phyloP scores from a whole-genome alignment of 768 basidiomycete species.

The Gloeopeniophorella convolvens region DNA sequence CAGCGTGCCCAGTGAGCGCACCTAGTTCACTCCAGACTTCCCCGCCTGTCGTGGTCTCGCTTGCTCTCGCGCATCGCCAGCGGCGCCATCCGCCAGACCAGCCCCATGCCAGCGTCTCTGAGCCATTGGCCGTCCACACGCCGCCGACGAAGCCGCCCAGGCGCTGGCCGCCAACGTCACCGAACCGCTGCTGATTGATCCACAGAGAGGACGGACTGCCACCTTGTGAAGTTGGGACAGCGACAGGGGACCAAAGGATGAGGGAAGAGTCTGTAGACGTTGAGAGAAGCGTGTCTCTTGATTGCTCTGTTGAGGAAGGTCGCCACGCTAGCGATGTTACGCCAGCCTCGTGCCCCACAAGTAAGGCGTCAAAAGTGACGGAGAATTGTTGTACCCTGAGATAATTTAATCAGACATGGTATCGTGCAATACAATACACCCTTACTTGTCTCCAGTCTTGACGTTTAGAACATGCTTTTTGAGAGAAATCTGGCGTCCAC shows the following conservation, averaged over 20 bases:
- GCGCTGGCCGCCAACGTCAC: constrained; percentile 88
- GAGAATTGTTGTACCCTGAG: constrained; percentile 51
- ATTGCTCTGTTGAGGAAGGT: constrained; percentile 29
- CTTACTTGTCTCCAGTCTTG: constrained; percentile 39
- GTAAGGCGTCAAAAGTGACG: constrained; percentile 87
- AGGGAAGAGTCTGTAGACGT: constrained; percentile 93
- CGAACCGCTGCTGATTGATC: constrained; percentile 88
- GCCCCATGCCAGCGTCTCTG: constrained; percentile 75
- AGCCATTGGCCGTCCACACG: constrained; percentile 61
- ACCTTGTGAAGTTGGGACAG: constrained; percentile 32
- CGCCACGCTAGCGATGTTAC: constrained; percentile 88
- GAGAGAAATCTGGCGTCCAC: constrained; percentile 80
- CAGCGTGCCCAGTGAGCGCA: constrained; percentile 84
- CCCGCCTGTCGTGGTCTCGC: constrained; percentile 14
- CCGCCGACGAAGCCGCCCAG: constrained; percentile 91
- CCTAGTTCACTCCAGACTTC: constrained; percentile 68
- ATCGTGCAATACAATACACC: not conserved
- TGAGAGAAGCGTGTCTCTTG: constrained; percentile 62
- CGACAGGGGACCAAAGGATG: constrained; percentile 88
- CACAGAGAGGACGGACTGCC: constrained; percentile 61
- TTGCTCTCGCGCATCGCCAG: constrained; percentile 49
- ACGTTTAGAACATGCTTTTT: constrained; percentile 77
- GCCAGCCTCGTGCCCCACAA: constrained; percentile 94
- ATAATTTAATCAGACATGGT: constrained; percentile 1
- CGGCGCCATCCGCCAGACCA: constrained; percentile 95